Evolutionary conservation across 345 rosid species (phyloP).

Genomic region (Bretschneidera sinensis): DNA sequence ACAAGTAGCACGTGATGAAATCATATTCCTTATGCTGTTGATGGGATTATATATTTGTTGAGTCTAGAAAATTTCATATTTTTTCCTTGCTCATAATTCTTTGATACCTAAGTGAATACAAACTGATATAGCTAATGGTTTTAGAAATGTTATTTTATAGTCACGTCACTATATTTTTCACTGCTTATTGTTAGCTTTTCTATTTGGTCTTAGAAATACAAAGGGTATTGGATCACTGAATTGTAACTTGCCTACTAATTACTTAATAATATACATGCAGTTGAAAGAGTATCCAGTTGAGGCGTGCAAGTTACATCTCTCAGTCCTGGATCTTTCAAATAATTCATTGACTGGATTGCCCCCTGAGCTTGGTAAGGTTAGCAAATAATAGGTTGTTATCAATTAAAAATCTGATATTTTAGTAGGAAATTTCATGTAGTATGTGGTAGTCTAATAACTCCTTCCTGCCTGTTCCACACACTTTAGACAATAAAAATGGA

Average conservation of each 20-base stretch:
- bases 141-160: background rate
- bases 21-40: no score
- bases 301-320: slow-evolving; percentile 67
- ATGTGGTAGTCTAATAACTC: background rate
- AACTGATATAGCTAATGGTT: no score
- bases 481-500: no score
- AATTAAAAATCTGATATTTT: slow-evolving; percentile 5
- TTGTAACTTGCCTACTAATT: slow-evolving; percentile 14
- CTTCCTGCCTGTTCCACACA: background rate
- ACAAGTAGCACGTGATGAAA: no score
- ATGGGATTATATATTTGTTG: no score
- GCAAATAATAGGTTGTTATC: no score
- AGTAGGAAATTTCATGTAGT: background rate
- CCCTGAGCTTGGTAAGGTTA: slow-evolving; percentile 77
- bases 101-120: no score
- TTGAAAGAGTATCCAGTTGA: slow-evolving; percentile 78
- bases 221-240: background rate
- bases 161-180: background rate
- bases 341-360: slow-evolving; percentile 86
- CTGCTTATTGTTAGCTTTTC: no score
- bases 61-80: no score
- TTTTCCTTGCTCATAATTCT: no score
- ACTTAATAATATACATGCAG: slow-evolving; percentile 37
- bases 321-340: slow-evolving; percentile 86
- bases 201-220: no score